Base-by-base conservation (phyloP, 2,329 filamentous ascomycete species). In the Whalleya microplaca region DNA sequence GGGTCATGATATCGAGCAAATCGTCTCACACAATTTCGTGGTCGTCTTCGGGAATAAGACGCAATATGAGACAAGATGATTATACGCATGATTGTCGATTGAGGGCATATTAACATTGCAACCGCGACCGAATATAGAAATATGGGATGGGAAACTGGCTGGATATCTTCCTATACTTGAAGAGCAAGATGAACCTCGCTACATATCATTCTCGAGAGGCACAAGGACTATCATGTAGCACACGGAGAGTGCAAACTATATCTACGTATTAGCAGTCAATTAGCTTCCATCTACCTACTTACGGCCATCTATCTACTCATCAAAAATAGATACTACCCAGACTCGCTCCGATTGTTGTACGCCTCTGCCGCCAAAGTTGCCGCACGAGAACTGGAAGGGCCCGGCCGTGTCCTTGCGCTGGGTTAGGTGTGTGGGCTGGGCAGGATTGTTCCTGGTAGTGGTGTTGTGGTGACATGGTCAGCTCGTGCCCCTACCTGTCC, bases 401-500 rank as follows among this genome's bases (percentile, higher is more conserved):
- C 42, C 59, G 2, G 59, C 56, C 21, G 59, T 55, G 1, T n/a
- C n/a, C n/a, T n/a, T n/a, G n/a, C n/a, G n/a, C n/a, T n/a, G n/a
- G n/a, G n/a, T n/a, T n/a, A 63, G 20, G 45, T 62, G 44, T 50
- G 53, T 57, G 23, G 58, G 51, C 37, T 56, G 45, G 48, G 65
- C 29, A 2, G 63, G 54, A 41, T 59, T 63, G 2, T 61, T 65
- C 9, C 6, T 64, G 59, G 51, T 64, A 65, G 55, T 66, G 63
- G 44, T 66, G 59, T 52, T 62, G 59, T 7, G 59, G 23, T 9
- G 56, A 62, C 14, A 65, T 32, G 2, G 45, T 43, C 19, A 57
- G 21, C 56, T 65, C 61, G 55, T 51, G 21, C 8, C 63, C 63
- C 16, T 65, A 59, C 52, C 55, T 63, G 46, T 64, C 63, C 9